Evolutionary conservation across 2,329 filamentous ascomycete species (phyloP), one percentile per base, ranked within the genome.

Genomic region (Pseudocercospora musae): DNA sequence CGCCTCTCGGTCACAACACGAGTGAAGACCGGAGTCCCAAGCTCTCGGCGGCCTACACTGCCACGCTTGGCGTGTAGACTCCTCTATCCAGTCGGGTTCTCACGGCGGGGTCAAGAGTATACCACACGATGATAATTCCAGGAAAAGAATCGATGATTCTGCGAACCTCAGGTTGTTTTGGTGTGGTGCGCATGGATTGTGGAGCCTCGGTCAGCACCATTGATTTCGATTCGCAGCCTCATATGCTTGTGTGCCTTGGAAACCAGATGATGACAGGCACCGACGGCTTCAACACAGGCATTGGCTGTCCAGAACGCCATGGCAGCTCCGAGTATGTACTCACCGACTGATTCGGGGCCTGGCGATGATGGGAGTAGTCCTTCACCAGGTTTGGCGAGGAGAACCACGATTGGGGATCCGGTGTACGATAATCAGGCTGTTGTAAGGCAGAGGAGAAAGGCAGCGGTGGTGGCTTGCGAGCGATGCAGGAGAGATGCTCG

Each of bases 391-490:
- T 40, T 66, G 25, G 59, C 55, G n/a, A 60, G 64, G 37, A 55
- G 64, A 60, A 62, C 64, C 6, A 66, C 64, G 37, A 66, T 66
- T 56, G 64, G 64, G 9, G 62, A 64, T 49, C 57, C 62, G 5
- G 59, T 64, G 25, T 58, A 64, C 33, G 64, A 66, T 20, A 58
- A 66, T 29, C 59, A 60, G 37, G 62, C 55, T 10, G 42, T 64
- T 40, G 54, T 42, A 27, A 56, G 59, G 48, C 64, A 66, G 53
- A 42, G 59, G 48, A 57, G 62, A 8, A 66, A 60, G 44, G 49
- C 56, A 18, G 18, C 59, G n/a, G 40, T 62, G 20, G 49, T 62
- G 21, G 31, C 31, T 33, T 33, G 31, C 11, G 31, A 33, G 11
- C 31, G 31, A 15, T 33, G 31, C 31, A 33, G 31, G 11, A 33